Conservation (phyloP, 108 stramenopile species). For the Aurantiochytrium sp. region DNA sequence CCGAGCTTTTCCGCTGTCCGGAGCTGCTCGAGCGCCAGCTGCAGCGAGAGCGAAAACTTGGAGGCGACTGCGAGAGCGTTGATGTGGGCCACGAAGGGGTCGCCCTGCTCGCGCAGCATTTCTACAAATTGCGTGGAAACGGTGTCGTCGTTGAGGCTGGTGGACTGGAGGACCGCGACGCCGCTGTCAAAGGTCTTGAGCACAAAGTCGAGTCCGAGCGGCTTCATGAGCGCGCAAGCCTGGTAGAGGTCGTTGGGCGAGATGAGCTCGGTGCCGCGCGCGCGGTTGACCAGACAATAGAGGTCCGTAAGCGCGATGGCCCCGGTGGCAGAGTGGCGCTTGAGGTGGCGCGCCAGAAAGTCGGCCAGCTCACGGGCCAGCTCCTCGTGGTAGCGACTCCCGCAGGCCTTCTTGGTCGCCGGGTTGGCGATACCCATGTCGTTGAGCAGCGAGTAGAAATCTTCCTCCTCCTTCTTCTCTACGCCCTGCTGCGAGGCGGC, state of each 20-base stretch:
- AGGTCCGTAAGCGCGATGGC: slow-evolving; percentile 58
- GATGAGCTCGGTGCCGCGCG: slow-evolving; percentile 87
- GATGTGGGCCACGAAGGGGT: slow-evolving; percentile 63
- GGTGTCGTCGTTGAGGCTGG: slow-evolving; percentile 55
- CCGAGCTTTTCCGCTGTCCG: slow-evolving; percentile 70
- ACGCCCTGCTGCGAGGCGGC: too few species aligned
- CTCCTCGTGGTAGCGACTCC: slow-evolving; percentile 72
- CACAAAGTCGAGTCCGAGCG: slow-evolving; percentile 70
- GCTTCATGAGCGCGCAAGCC: slow-evolving; percentile 65
- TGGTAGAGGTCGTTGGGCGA: slow-evolving; percentile 87
- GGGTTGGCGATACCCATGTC: slow-evolving; percentile 92
- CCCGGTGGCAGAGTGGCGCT: slow-evolving; percentile 42
- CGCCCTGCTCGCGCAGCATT: slow-evolving; percentile 28
- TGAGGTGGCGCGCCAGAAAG: slow-evolving; percentile 69
- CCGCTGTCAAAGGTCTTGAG: slow-evolving; percentile 73
- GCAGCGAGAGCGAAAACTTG: slow-evolving; percentile 60
- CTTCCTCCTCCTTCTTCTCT: slow-evolving; percentile 22
- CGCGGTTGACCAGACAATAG: slow-evolving; percentile 76
- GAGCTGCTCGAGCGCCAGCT: slow-evolving; percentile 77
- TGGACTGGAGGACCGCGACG: slow-evolving; percentile 77
- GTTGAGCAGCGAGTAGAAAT: slow-evolving; percentile 45
- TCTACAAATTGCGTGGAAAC: slow-evolving; percentile 32
- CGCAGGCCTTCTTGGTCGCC: slow-evolving; percentile 68
- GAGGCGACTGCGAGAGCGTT: slow-evolving; percentile 30
- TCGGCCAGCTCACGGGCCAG: slow-evolving; percentile 91